phyloP scores from a whole-genome alignment of 441 rosid species.

The Gossypium gossypioides region DNA sequence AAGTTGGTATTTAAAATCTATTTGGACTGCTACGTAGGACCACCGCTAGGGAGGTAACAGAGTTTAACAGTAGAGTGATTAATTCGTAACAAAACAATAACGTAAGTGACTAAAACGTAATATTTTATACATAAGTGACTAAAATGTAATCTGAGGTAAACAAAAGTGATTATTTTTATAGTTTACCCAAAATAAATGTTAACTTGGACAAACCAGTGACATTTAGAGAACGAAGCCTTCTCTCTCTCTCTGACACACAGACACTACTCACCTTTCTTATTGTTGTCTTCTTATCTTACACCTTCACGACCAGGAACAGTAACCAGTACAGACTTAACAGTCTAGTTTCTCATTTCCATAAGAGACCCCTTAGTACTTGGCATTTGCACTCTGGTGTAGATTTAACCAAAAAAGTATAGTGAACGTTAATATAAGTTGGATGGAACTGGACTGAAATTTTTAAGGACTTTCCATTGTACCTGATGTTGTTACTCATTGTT shows the following conservation, averaged over 20 bases:
- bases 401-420: slow-evolving; percentile 13
- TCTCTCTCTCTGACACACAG: neutral
- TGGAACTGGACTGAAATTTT: slow-evolving; percentile 15
- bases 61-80: too few relatives aligned
- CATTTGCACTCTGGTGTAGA: slow-evolving; percentile 14
- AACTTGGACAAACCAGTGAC: slow-evolving; percentile 5
- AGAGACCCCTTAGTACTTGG: neutral
- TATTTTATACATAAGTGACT: too few relatives aligned
- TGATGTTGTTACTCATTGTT: slow-evolving; percentile 26
- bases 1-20: too few relatives aligned
- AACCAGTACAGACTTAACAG: neutral
- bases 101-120: too few relatives aligned
- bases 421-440: slow-evolving; percentile 29
- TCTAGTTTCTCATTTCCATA: neutral
- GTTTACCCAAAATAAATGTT: neutral
- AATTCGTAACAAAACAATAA: too few relatives aligned
- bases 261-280: slow-evolving; percentile 23
- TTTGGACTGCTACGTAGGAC: too few relatives aligned
- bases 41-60: too few relatives aligned
- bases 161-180: too few relatives aligned
- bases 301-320: slow-evolving; percentile 4
- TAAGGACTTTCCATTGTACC: slow-evolving; percentile 22
- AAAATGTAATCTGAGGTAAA: too few relatives aligned
- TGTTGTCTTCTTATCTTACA: slow-evolving; percentile 20
- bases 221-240: neutral